phyloP scores from a whole-genome alignment of 2,329 filamentous ascomycete genomes.

The Westerdykella sp. region DNA sequence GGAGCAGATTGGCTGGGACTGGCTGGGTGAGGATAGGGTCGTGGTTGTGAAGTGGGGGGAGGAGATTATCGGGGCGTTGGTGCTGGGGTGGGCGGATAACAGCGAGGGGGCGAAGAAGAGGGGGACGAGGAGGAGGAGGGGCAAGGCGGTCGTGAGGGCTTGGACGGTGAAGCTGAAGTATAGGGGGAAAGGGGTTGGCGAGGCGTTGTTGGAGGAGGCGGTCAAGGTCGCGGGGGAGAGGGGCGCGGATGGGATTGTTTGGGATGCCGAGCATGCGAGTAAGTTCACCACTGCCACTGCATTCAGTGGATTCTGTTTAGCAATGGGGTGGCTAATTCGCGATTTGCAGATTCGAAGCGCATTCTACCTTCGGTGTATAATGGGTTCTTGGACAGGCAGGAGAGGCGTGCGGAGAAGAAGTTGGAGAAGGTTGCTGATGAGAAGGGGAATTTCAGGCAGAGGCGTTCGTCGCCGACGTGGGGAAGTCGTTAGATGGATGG shows the following conservation, averaged over 20 bases:
- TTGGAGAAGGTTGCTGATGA: slow-evolving; percentile 35
- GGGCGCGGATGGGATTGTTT: slow-evolving; percentile 65
- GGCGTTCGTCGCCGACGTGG: slow-evolving; percentile 33
- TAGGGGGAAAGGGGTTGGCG: slow-evolving; percentile 65
- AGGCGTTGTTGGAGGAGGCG: slow-evolving; percentile 65
- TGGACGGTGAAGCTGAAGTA: slow-evolving; percentile 73
- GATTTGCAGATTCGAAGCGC: slow-evolving; percentile 27
- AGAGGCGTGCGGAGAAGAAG: slow-evolving; percentile 29
- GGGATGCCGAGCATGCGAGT: slow-evolving; percentile 74
- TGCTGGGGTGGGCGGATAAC: slow-evolving; percentile 58
- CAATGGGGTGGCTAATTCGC: slow-evolving; percentile 7
- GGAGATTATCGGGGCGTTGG: slow-evolving; percentile 63
- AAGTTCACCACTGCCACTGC: too few relatives aligned
- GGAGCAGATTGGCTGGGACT: slow-evolving; percentile 56
- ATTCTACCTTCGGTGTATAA: slow-evolving; percentile 33
- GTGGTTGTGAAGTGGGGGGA: slow-evolving; percentile 63
- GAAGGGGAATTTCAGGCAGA: slow-evolving; percentile 36
- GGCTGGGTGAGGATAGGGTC: slow-evolving; percentile 48
- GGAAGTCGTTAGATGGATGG: slow-evolving; percentile 6
- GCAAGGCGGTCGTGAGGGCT: slow-evolving; percentile 66
- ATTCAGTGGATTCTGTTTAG: too few relatives aligned
- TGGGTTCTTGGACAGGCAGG: slow-evolving; percentile 29
- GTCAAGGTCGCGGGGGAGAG: slow-evolving; percentile 61
- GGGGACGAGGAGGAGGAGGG: slow-evolving; percentile 47
- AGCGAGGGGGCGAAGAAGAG: slow-evolving; percentile 39